These are phyloP conservation scores for Xylaria venustula DNA, from an alignment of 495 filamentous ascomycete genomes.

Conservation along the genomic window DNA sequence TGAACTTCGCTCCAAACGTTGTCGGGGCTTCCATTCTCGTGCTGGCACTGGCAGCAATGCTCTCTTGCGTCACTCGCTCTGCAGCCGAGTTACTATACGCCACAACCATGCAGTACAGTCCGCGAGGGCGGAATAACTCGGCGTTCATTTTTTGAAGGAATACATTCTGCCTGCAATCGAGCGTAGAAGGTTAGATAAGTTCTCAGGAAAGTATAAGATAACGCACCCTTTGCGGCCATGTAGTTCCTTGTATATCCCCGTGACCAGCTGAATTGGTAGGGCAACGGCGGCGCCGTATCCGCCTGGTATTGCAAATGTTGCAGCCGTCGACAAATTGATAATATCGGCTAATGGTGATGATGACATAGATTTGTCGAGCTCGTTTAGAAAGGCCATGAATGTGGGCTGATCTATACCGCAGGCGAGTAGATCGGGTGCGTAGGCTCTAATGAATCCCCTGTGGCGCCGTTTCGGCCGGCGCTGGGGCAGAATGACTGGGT, in stretches of 20 bases:
- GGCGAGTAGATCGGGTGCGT: constrained; percentile 38
- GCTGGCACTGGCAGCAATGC: constrained; percentile 5
- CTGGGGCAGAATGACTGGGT: neutral
- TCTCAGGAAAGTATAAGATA: neutral
- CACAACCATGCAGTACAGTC: constrained; percentile 61
- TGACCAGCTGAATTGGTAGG: constrained; percentile 38
- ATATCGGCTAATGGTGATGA: constrained; percentile 37
- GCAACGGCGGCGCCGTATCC: constrained; percentile 46
- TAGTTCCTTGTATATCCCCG: constrained; percentile 44
- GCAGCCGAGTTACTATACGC: constrained; percentile 40
- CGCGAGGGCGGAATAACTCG: constrained; percentile 57
- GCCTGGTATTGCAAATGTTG: constrained; percentile 38
- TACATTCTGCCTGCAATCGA: constrained; percentile 42
- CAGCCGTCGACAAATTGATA: constrained; percentile 44
- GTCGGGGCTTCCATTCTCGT: neutral
- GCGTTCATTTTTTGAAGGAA: constrained; percentile 59
- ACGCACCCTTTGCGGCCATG: constrained; percentile 32
- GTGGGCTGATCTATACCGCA: constrained; percentile 37
- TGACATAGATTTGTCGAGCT: constrained; percentile 32
- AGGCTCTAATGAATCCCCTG: constrained; percentile 40
- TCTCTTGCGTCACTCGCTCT: constrained; percentile 11
- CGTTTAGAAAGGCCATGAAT: constrained; percentile 42
- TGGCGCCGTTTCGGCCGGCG: constrained; percentile 20
- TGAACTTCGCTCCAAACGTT: neutral
- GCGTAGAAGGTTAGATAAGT: neutral